Evolutionary conservation across 2,329 filamentous ascomycete species (phyloP), one percentile per base, ranked within the genome.

Genomic region (Lasiodiplodia citricola): DNA sequence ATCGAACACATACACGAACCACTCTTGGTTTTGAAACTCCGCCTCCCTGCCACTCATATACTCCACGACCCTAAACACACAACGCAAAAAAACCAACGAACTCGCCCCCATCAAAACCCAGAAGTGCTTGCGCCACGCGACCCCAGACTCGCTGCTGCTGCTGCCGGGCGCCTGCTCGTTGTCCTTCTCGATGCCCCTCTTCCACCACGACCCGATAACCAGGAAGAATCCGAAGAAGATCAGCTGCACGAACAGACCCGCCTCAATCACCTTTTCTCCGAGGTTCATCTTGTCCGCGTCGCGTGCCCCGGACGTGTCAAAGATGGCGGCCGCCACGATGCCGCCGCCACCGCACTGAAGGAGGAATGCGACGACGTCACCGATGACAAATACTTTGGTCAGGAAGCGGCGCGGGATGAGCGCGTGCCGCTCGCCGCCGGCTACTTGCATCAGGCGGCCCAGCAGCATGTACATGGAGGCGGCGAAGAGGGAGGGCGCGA

Each of bases 191-290:
- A 57, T 2, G 16, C 55, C 14, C 6, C 55, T 37, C 55, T 37
- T 35, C 55, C 55, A 57, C 31, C 55, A 38, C 31, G 5, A 37
- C 55, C 55, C 35, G 16, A 57, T 47, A 68, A 79, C 72, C 69
- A 83, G 79, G 77, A 87, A 87, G 67, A 85, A 80, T 14, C 80
- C 76, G 74, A 87, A 87, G 72, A 85, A 83, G 65, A 80, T 57
- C 69, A 87, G 77, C 70, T 87, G 85, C 47, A 87, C 74, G 18
- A 83, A 76, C 6, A 87, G 78, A 1, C 85, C 85, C 7, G 73
- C 80, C n/a, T 87, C 74, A 50, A 87, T 80, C 65, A 87, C 77
- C 66, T 79, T 77, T 37, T 83, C 75, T 64, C 81, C 81, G 71
- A 70, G 7, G 3, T 38, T 25, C 6, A 51, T 10, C 21, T 38